Evolutionary conservation across 208 protist genomes (phyloP), one percentile per base, ranked within the genome.

Genomic region (Herpetomonas samuelpessoai): DNA sequence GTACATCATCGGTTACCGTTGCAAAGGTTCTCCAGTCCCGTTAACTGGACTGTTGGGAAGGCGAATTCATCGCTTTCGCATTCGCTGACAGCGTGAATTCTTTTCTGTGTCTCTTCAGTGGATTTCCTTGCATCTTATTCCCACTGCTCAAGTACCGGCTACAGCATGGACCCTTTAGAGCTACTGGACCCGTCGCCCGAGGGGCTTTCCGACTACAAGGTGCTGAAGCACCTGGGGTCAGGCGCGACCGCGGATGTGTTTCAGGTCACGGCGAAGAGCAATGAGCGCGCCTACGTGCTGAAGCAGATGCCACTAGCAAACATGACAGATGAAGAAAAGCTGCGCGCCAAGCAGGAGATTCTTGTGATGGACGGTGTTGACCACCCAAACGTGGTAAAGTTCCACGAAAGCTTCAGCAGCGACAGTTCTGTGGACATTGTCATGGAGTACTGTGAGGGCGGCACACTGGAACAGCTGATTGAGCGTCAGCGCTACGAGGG

Each of bases 311-410:
- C 77, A 0, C 60, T 92, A 10, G 69, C 77, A 3, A 82, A 74
- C 31, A 86, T 92, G 85, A 83, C 62, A 19, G 80, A 83, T 25
- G 81, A 86, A 61, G 81, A 89, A 47, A 62, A 80, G 64, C 65
- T 83, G 29, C 79, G 83, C 21, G 80, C 74, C 16, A 77, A 85
- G 52, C 74, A 89, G 52, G 93, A 97, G 67, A 95, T 97, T 44
- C 55, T 79, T 27, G 89, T 96, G 21, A 93, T 97, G 81, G 76
- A 90, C 63, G 76, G 75, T 56, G 85, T 92, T 16, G 73, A 96
- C 66, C 88, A 95, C 62, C 86, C 90, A 0, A 94, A 96, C 63
- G 82, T 97, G 44, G 89, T 97, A 6, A 79, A 91, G 44, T 96
- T 95, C 55, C 71, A 78, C 24, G 91, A 92, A 48, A 90, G 88